These are phyloP conservation scores for Pseudogymnoascus sp. DNA, from an alignment of 2,329 filamentous ascomycete species.

Conservation along the genomic window DNA sequence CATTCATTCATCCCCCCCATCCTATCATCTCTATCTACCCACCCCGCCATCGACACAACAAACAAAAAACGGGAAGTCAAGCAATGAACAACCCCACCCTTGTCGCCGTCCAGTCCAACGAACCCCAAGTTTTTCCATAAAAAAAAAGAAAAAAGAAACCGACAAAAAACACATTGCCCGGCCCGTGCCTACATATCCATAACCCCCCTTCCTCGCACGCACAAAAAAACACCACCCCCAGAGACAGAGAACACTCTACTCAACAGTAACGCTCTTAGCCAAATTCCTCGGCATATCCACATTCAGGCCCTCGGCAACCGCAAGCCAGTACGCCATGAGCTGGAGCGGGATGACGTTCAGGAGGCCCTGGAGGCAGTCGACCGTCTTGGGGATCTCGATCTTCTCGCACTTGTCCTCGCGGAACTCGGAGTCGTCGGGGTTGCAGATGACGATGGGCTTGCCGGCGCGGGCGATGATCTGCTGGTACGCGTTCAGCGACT, in stretches of 20 bases:
- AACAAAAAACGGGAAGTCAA: not conserved
- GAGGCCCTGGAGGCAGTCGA: constrained; percentile 91
- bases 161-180: not conserved
- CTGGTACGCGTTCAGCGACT: constrained; percentile 99
- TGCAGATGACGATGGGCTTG: constrained; percentile 98
- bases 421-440: constrained; percentile 83
- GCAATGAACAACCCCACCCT: not conserved
- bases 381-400: constrained; percentile 94
- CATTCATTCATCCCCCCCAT: not conserved
- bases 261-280: constrained; percentile 97
- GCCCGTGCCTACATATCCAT: not conserved
- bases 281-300: constrained; percentile 98
- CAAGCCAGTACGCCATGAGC: constrained; percentile 98
- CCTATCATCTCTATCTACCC: not conserved
- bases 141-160: not conserved
- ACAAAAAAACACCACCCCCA: not conserved
- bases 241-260: constrained; percentile 51
- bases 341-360: constrained; percentile 97
- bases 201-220: not conserved
- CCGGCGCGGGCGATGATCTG: constrained; percentile 94
- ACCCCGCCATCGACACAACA: not conserved
- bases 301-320: constrained; percentile 90
- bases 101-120: not conserved
- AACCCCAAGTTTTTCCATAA: not conserved
- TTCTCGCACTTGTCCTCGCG: constrained; percentile 81